phyloP scores from a whole-genome alignment of 2,329 filamentous ascomycete genomes.

The Aspergillus sp. region DNA sequence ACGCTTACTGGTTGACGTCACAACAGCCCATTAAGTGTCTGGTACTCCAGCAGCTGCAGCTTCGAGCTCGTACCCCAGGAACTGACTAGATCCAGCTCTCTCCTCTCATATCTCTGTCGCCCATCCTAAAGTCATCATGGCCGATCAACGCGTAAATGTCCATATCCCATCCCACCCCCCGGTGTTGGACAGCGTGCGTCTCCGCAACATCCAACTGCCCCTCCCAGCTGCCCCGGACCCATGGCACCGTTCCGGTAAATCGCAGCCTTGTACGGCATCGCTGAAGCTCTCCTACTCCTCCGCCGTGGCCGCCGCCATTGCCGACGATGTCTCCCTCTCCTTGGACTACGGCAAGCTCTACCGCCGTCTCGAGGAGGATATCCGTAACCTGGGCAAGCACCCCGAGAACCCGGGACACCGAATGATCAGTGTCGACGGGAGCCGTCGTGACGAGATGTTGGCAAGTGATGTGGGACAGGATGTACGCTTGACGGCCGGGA shows the following conservation, averaged over 20 bases:
- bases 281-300: slow-evolving; percentile 47
- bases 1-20: slow-evolving; percentile 3
- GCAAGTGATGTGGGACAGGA: slow-evolving; percentile 34
- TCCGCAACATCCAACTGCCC: slow-evolving; percentile 48
- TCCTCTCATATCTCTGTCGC: not conserved
- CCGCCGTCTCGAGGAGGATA: slow-evolving; percentile 41
- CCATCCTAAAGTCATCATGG: slow-evolving; percentile 21
- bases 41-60: not conserved
- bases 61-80: not conserved
- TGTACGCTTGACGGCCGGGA: slow-evolving; percentile 37
- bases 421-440: slow-evolving; percentile 32
- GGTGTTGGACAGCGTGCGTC: slow-evolving; percentile 42
- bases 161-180: slow-evolving; percentile 35
- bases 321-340: slow-evolving; percentile 49
- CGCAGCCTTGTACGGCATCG: slow-evolving; percentile 48
- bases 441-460: slow-evolving; percentile 33
- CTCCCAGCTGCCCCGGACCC: slow-evolving; percentile 48
- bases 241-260: slow-evolving; percentile 49
- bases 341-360: slow-evolving; percentile 53
- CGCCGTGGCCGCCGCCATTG: slow-evolving; percentile 42
- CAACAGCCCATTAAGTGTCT: not conserved
- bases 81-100: not conserved
- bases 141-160: slow-evolving; percentile 28
- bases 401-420: slow-evolving; percentile 24
- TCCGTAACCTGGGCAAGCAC: slow-evolving; percentile 32